Evolutionary conservation across 2,329 filamentous ascomycete genomes (phyloP).

Genomic region (Arthroderma sp.): DNA sequence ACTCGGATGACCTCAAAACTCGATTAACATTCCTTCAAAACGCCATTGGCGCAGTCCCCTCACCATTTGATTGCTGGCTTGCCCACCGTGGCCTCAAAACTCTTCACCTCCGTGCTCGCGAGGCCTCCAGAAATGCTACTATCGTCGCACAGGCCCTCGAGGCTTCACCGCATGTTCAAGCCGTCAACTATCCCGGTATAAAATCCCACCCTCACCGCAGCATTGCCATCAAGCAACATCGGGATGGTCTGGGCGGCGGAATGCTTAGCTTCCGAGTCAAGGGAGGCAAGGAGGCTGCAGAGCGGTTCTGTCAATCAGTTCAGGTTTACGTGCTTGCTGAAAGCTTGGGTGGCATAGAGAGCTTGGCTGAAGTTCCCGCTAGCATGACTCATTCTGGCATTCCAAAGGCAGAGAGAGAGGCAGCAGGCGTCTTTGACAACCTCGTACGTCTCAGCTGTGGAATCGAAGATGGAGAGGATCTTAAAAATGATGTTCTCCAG

Average conservation of each 20-base stretch:
- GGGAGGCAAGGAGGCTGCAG: constrained; percentile 72
- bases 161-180: constrained; percentile 64
- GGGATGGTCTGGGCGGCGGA: constrained; percentile 83
- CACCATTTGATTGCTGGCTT: constrained; percentile 94
- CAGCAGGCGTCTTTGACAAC: constrained; percentile 88
- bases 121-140: constrained; percentile 70
- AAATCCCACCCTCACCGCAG: constrained; percentile 73
- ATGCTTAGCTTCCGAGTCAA: constrained; percentile 95
- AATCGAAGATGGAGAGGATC: constrained; percentile 77
- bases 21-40: constrained; percentile 88
- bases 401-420: constrained; percentile 76
- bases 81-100: constrained; percentile 96
- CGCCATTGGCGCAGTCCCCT: constrained; percentile 89
- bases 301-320: constrained; percentile 82
- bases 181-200: constrained; percentile 91
- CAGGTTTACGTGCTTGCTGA: constrained; percentile 89
- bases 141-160: constrained; percentile 65
- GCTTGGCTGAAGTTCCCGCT: constrained; percentile 77
- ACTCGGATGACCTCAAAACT: constrained; percentile 63
- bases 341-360: constrained; percentile 83
- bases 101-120: constrained; percentile 77
- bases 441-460: constrained; percentile 87
- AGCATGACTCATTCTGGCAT: constrained; percentile 98
- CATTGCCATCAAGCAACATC: constrained; percentile 82
- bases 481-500: constrained; percentile 67